phyloP scores from a whole-genome alignment of 345 rosid genomes.

The Conringia planisiliqua region DNA sequence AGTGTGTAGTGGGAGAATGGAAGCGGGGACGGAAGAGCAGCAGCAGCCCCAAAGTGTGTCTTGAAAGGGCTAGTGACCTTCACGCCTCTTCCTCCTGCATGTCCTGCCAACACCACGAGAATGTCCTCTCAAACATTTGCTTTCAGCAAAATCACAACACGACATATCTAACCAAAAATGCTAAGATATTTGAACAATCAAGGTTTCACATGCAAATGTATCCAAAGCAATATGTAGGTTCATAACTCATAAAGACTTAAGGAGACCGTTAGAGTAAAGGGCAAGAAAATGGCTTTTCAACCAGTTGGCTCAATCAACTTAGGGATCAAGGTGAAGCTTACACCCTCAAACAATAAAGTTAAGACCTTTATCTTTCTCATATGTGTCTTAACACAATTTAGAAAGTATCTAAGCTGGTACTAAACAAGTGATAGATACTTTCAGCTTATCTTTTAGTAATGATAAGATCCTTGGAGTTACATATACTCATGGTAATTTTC shows the following conservation, averaged over 20 bases:
- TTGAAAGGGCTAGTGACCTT: conserved; percentile 72
- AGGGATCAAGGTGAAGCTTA: neutral
- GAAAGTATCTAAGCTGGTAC: neutral
- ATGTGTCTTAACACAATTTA: neutral
- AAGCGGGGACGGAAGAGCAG: conserved; percentile 74
- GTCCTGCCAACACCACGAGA: conserved; percentile 33
- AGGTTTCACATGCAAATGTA: neutral
- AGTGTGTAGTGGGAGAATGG: conserved; percentile 89
- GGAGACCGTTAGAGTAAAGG: neutral
- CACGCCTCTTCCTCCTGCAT: conserved; percentile 56
- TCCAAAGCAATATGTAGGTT: neutral
- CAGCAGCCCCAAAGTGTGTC: conserved; percentile 62
- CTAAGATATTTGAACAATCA: neutral
- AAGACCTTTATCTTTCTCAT: neutral
- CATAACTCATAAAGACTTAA: neutral
- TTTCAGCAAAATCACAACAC: neutral
- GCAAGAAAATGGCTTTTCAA: neutral
- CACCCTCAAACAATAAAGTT: neutral
- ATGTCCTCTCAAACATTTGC: neutral
- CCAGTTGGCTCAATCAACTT: neutral
- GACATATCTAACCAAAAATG: neutral
- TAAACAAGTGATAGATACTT: neutral
- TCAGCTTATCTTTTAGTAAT: neutral
- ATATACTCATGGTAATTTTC: neutral
- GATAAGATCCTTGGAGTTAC: neutral